Conservation (phyloP, 140 eudicot genomes). For the Senecio squalidus region DNA sequence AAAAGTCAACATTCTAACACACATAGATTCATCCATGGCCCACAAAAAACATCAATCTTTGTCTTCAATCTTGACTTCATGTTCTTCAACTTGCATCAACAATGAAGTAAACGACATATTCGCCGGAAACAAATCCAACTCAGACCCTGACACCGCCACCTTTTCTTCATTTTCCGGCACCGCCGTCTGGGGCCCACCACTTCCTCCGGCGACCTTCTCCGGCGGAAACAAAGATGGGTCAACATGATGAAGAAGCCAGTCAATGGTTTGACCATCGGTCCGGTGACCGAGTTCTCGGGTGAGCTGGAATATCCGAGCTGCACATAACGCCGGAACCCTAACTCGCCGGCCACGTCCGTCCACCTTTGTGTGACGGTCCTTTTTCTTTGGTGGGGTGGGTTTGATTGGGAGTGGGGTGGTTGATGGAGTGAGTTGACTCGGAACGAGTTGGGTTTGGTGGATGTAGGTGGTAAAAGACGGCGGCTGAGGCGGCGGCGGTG, state of each 20-base stretch:
- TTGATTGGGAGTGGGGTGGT: neutral
- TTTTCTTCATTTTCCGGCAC: conserved; percentile 2
- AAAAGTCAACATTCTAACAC: conserved; percentile 12
- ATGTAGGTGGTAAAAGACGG: conserved; percentile 12
- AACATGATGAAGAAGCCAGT: conserved; percentile 57
- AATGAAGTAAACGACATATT: conserved; percentile 36
- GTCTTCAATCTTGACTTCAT: conserved; percentile 9
- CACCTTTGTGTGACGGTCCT: conserved; percentile 41
- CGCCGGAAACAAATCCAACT: conserved; percentile 32
- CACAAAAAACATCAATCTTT: conserved; percentile 8
- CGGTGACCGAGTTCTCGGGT: conserved; percentile 58
- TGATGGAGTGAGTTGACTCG: conserved; percentile 1
- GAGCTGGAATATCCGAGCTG: conserved; percentile 63
- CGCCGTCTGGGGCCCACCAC: conserved; percentile 8
- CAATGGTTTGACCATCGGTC: conserved; percentile 55
- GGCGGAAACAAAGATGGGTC: conserved; percentile 36
- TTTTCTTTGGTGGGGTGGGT: conserved; percentile 17
- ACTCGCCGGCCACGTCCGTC: conserved; percentile 55
- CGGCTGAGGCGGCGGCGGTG: conserved; percentile 18
- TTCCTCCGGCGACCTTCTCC: neutral
- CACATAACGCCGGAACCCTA: conserved; percentile 53
- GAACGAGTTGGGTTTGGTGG: neutral
- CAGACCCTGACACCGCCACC: conserved; percentile 19
- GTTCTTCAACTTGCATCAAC: conserved; percentile 35
- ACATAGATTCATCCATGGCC: conserved; percentile 15